Conservation (phyloP, 371 early-diverging fungal species). For the Capniomyces stellatus region DNA sequence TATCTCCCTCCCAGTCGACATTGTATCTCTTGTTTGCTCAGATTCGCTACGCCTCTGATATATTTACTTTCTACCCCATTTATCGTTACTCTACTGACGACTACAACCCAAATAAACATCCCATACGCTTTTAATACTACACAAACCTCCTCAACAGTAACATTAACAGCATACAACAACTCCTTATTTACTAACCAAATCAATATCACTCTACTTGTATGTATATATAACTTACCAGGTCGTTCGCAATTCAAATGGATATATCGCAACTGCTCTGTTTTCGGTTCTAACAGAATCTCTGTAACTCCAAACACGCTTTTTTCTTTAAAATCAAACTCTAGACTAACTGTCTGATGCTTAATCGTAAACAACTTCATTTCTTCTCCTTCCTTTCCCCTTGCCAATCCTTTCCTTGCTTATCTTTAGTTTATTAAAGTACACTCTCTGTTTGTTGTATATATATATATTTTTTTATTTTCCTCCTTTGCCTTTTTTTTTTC, state of each 20-base stretch:
- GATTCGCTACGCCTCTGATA: conserved; percentile 30
- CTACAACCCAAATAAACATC: conserved; percentile 28
- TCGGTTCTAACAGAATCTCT: conserved; percentile 18
- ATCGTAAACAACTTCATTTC: conserved; percentile 2
- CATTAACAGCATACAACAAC: no score
- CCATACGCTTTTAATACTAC: conserved; percentile 3
- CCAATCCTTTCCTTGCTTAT: not conserved
- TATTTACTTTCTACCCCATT: conserved; percentile 34
- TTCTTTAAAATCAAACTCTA: conserved; percentile 1
- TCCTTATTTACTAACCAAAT: no score
- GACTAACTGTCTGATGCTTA: conserved; percentile 4
- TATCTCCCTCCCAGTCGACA: conserved; percentile 28
- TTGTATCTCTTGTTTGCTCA: conserved; percentile 27
- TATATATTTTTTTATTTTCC: not conserved
- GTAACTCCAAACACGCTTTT: conserved; percentile 10
- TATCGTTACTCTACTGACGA: conserved; percentile 33
- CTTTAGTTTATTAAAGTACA: no score
- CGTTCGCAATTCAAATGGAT: conserved; percentile 22
- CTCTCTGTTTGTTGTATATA: no score
- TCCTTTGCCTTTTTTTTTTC: not conserved
- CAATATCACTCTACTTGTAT: no score
- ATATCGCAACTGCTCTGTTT: conserved; percentile 2
- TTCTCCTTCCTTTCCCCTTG: not conserved
- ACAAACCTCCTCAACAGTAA: no score
- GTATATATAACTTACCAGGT: conserved; percentile 20